Evolutionary conservation across 371 early-diverging fungal species (phyloP).

Genomic region (Mucor velutinosus): DNA sequence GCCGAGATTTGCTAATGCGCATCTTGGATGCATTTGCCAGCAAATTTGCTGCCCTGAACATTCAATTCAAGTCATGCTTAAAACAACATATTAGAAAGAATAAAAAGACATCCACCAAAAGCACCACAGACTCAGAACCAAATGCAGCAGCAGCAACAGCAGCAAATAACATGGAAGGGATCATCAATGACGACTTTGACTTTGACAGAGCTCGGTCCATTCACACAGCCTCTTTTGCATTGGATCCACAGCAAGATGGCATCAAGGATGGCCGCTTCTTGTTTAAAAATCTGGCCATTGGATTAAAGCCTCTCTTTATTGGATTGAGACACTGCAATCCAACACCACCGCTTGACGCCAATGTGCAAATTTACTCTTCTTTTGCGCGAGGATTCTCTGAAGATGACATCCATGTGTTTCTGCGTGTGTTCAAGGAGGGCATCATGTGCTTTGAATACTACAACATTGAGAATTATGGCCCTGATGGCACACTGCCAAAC

Average conservation of each 20-base stretch:
- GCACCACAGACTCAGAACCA: conserved; percentile 9
- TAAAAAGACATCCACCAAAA: background rate
- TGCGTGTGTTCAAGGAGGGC: conserved; percentile 82
- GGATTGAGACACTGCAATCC: conserved; percentile 80
- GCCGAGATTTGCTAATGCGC: conserved; percentile 79
- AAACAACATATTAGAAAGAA: conserved; percentile 55
- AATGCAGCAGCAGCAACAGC: conserved; percentile 29
- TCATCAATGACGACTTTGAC: conserved; percentile 53
- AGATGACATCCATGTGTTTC: conserved; percentile 68
- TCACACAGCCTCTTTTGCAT: conserved; percentile 62
- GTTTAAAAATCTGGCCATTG: conserved; percentile 85
- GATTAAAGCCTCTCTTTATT: conserved; percentile 81
- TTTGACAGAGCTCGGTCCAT: conserved; percentile 83
- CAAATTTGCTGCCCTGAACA: conserved; percentile 77
- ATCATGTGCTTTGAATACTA: conserved; percentile 88
- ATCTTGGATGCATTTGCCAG: conserved; percentile 83
- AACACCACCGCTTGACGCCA: conserved; percentile 34
- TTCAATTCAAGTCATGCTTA: conserved; percentile 56
- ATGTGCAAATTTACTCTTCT: conserved; percentile 33
- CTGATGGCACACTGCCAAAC: conserved; percentile 47
- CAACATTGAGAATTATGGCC: conserved; percentile 70
- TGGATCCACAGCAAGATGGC: conserved; percentile 70
- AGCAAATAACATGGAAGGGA: conserved; percentile 55
- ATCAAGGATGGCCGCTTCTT: conserved; percentile 80
- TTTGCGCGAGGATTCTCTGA: conserved; percentile 69